phyloP scores from a whole-genome alignment of 2,329 filamentous ascomycete species.

The Apiospora phragmitis region DNA sequence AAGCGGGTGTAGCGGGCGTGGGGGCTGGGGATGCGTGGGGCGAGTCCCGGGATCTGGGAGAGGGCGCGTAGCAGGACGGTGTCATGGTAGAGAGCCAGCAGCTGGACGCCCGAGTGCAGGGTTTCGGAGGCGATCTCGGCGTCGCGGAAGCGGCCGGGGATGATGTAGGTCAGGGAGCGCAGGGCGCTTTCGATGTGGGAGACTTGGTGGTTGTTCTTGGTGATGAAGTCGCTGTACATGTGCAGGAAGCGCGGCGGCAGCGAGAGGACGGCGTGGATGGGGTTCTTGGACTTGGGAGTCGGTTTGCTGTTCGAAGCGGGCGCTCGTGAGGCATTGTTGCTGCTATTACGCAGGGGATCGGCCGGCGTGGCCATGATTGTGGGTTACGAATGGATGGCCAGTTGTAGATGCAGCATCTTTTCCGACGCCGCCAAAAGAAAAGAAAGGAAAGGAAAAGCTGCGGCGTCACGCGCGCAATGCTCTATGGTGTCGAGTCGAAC shows the following conservation, averaged over 20 bases:
- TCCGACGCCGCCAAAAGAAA: neutral
- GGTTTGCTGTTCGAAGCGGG: neutral
- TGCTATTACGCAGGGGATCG: neutral
- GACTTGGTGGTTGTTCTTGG: constrained; percentile 90
- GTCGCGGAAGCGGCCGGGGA: constrained; percentile 87
- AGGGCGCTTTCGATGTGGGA: constrained; percentile 93
- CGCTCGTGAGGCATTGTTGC: neutral
- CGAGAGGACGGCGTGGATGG: constrained; percentile 49
- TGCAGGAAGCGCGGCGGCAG: constrained; percentile 66
- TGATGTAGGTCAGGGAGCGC: constrained; percentile 91
- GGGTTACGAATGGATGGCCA: neutral
- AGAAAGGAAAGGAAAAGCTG: neutral
- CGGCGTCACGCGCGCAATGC: neutral
- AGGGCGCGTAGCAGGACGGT: constrained; percentile 71
- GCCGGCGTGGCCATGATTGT: neutral
- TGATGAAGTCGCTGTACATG: constrained; percentile 87
- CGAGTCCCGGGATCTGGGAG: constrained; percentile 59
- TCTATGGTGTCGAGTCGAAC: neutral
- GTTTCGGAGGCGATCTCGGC: constrained; percentile 95
- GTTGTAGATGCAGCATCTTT: constrained; percentile 2
- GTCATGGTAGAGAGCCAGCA: constrained; percentile 93
- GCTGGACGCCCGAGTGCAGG: constrained; percentile 82
- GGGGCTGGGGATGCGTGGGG: constrained; percentile 54
- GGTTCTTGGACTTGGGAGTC: constrained; percentile 17
- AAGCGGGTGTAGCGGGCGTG: constrained; percentile 68